A percentile compares a stretch with the other conserved stretches of the same genome.
Evolutionary conservation across 768 basidiomycete genomes (phyloP).

Genomic region (Tulasnella sp.): DNA sequence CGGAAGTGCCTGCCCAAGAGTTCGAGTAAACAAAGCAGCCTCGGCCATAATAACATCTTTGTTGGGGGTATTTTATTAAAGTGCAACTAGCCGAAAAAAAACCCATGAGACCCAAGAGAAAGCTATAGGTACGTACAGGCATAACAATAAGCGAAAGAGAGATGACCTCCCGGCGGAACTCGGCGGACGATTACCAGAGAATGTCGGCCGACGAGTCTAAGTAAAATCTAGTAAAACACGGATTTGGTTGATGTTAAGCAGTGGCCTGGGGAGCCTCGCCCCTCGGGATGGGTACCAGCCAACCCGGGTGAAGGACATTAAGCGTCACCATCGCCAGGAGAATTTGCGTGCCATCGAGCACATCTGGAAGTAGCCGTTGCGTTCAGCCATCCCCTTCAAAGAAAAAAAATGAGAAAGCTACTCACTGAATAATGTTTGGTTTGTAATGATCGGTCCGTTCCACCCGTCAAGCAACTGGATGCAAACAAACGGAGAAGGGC

Average conservation of each 20-base stretch:
- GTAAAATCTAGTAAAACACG: not conserved
- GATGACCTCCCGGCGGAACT: not conserved
- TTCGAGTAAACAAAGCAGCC: too few relatives aligned
- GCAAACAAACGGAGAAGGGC: not conserved
- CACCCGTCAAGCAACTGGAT: slow-evolving; percentile 51
- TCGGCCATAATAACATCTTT: not conserved
- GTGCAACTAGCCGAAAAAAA: not conserved
- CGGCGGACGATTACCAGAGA: not conserved
- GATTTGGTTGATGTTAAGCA: not conserved
- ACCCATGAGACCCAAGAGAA: not conserved
- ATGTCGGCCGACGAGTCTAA: not conserved
- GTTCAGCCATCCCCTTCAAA: not conserved
- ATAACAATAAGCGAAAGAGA: not conserved
- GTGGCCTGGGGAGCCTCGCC: not conserved
- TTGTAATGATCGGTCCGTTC: slow-evolving; percentile 55
- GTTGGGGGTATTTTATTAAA: not conserved
- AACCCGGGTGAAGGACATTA: slow-evolving; percentile 54
- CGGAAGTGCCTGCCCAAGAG: too few relatives aligned
- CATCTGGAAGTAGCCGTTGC: slow-evolving; percentile 44
- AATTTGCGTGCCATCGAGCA: slow-evolving; percentile 57
- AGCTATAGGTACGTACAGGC: not conserved
- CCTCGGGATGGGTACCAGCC: slow-evolving; percentile 42
- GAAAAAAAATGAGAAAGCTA: slow-evolving; percentile 8
- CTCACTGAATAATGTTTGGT: slow-evolving; percentile 56
- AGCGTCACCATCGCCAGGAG: slow-evolving; percentile 52